phyloP scores from a whole-genome alignment of 192 early-diverging fungal genomes.

The Bifiguratus adelaidae region DNA sequence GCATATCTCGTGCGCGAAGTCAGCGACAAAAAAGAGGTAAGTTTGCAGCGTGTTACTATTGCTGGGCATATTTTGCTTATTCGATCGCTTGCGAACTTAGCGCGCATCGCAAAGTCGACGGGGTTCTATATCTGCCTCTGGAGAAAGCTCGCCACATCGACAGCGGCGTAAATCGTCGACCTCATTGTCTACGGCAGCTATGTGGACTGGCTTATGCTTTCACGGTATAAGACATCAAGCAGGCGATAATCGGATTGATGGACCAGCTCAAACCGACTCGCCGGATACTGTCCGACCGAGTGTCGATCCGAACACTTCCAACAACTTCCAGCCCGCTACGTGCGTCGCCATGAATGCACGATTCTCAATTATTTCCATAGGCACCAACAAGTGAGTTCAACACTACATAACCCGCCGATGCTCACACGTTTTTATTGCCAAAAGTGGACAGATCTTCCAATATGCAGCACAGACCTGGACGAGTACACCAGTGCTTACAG shows the following conservation, averaged over 20 bases:
- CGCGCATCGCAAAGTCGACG: neutral
- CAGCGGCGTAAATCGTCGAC: neutral
- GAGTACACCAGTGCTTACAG: slow-evolving; percentile 29
- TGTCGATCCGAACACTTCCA: no score
- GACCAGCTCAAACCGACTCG: no score
- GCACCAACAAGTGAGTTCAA: slow-evolving; percentile 38
- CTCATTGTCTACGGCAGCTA: neutral
- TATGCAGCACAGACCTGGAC: slow-evolving; percentile 35
- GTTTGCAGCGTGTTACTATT: neutral
- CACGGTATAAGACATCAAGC: no score
- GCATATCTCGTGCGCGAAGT: slow-evolving; percentile 45
- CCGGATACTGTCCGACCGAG: no score
- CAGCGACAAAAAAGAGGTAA: neutral
- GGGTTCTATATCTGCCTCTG: neutral
- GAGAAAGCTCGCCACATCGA: neutral
- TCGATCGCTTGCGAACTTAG: neutral
- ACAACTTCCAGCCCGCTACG: slow-evolving; percentile 21
- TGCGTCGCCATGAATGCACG: slow-evolving; percentile 55
- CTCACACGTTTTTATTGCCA: neutral
- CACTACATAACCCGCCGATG: no score
- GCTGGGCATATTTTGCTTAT: neutral
- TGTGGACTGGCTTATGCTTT: slow-evolving; percentile 43
- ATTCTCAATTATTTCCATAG: slow-evolving; percentile 63
- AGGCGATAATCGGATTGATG: no score
- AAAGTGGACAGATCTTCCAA: neutral